phyloP scores from a whole-genome alignment of 441 rosid genomes.

The Pelargonium australe region DNA sequence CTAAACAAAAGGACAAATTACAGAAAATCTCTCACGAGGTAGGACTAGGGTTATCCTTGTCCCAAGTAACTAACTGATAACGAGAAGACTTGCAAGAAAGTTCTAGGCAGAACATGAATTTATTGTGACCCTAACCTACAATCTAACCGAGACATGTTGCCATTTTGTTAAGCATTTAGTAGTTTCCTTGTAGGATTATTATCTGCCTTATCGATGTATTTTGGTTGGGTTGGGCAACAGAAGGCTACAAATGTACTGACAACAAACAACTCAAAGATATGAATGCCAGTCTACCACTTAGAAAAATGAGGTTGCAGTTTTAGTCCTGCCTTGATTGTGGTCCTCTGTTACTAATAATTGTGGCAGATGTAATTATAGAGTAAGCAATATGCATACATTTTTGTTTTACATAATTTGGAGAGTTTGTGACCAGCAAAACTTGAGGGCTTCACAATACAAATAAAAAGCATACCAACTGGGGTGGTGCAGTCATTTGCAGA shows the following conservation, averaged over 20 bases:
- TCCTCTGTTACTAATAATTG: too few species aligned
- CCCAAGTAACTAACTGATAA: slow-evolving; percentile 12
- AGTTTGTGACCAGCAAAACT: neutral
- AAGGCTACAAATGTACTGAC: neutral
- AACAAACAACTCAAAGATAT: neutral
- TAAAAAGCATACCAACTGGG: slow-evolving; percentile 55
- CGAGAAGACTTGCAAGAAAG: neutral
- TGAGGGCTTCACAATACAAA: neutral
- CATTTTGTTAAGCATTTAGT: neutral
- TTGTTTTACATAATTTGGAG: neutral
- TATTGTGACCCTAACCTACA: neutral
- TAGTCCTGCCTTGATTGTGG: too few species aligned
- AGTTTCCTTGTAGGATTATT: neutral
- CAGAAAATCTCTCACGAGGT: neutral
- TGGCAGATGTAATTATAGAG: neutral
- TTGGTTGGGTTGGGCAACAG: slow-evolving; percentile 7
- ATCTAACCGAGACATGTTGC: slow-evolving; percentile 1
- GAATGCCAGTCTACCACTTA: neutral
- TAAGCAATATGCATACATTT: slow-evolving; percentile 1
- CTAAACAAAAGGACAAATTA: neutral
- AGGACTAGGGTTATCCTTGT: slow-evolving; percentile 4
- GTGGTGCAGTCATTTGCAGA: slow-evolving; percentile 59
- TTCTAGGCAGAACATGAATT: neutral
- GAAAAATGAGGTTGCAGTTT: neutral
- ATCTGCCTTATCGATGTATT: neutral